These are phyloP conservation scores for Acanthamoeba castellanii DNA, from an alignment of 208 protist genomes.

Conservation along the genomic window DNA sequence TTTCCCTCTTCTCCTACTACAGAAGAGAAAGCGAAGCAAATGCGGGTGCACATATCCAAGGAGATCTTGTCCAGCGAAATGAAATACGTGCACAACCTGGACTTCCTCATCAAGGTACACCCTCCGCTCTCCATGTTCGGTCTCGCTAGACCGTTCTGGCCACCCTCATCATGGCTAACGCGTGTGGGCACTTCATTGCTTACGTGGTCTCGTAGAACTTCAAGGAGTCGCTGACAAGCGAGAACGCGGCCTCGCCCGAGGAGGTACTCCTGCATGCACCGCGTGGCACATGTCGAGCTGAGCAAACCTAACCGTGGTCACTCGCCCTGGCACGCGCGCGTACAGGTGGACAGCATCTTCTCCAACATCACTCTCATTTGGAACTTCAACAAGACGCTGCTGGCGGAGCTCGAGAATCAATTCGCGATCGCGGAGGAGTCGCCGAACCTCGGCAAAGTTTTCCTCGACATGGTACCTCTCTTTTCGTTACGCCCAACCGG, in stretches of 20 bases:
- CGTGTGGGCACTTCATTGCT: background rate
- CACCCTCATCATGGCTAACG: background rate
- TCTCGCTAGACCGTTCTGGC: background rate
- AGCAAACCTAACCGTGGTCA: background rate
- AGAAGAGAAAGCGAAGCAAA: background rate
- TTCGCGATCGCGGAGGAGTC: background rate
- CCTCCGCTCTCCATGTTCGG: background rate
- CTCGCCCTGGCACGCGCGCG: background rate
- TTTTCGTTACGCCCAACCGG: background rate
- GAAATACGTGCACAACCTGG: slow-evolving; percentile 54
- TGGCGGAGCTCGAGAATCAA: slow-evolving; percentile 53
- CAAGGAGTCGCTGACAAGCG: background rate
- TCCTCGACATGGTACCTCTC: slow-evolving; percentile 24
- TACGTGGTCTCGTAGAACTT: background rate
- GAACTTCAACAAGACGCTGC: slow-evolving; percentile 68
- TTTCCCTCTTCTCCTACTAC: background rate
- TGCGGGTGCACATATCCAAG: background rate
- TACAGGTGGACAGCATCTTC: slow-evolving; percentile 75
- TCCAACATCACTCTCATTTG: slow-evolving; percentile 75
- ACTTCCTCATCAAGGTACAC: slow-evolving; percentile 20
- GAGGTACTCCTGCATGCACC: background rate
- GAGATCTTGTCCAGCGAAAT: slow-evolving; percentile 68
- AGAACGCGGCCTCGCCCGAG: background rate
- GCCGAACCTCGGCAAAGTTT: background rate
- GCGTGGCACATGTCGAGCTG: background rate